phyloP scores from a whole-genome alignment of 1,284 basidiomycete genomes.

The Cryptococcus neoformans region DNA sequence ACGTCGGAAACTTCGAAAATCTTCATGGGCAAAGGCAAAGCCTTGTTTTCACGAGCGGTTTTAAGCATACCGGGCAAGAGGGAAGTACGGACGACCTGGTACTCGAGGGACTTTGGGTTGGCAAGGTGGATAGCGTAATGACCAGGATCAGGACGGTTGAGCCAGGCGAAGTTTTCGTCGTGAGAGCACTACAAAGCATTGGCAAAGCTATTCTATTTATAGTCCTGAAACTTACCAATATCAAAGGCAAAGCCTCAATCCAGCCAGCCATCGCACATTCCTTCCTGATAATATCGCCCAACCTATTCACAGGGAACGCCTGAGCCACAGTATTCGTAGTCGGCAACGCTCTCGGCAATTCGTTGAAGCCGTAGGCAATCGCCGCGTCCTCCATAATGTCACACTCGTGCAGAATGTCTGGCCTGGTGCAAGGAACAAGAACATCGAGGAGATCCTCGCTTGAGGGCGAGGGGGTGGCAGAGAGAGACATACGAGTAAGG shows the following conservation, averaged over 20 bases:
- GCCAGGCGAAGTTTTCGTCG: conserved; percentile 94
- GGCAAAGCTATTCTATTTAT: not conserved
- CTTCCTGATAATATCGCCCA: conserved; percentile 80
- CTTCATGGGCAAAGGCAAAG: conserved; percentile 85
- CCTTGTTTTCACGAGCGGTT: conserved; percentile 93
- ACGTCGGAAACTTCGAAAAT: conserved; percentile 95
- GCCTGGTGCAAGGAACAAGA: conserved; percentile 81
- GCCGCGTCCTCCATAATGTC: conserved; percentile 99
- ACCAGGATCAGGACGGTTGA: conserved; percentile 82
- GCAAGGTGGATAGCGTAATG: conserved; percentile 82
- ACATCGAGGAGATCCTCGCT: conserved; percentile 64
- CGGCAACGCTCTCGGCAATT: conserved; percentile 87
- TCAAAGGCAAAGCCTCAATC: conserved; percentile 92
- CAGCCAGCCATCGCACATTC: conserved; percentile 96
- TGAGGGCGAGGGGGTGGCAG: conserved; percentile 53
- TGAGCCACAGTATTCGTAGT: conserved; percentile 94
- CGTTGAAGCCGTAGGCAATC: conserved; percentile 98
- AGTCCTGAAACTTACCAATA: conserved; percentile 61
- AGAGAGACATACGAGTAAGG: conserved; percentile 44
- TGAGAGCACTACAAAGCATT: conserved; percentile 72
- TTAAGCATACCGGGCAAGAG: conserved; percentile 94
- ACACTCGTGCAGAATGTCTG: conserved; percentile 97
- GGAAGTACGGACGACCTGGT: conserved; percentile 95
- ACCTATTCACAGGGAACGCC: conserved; percentile 83
- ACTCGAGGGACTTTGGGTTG: conserved; percentile 97